A percentile compares a stretch with the other conserved stretches of the same genome.
Conservation (phyloP, 495 filamentous ascomycete species). For the Tuber calosporum region DNA sequence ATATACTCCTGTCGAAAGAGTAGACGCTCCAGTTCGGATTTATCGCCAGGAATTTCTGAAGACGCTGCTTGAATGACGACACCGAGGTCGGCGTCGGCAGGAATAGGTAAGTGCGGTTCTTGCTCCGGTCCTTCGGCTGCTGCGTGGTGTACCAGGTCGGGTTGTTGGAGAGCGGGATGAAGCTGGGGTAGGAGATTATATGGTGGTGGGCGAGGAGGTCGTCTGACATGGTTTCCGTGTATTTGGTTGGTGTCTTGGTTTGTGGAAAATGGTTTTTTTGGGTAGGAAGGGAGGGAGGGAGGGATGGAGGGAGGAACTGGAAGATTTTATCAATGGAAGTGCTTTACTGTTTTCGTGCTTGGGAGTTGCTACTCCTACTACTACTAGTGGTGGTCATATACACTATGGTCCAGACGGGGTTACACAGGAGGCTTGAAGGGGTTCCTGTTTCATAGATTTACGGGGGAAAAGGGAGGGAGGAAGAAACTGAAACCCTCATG, state of each 20-base stretch:
- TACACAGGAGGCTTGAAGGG: neutral
- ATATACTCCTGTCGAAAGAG: constrained; percentile 30
- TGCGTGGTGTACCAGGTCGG: constrained; percentile 36
- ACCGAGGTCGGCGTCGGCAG: constrained; percentile 15
- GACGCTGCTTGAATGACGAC: constrained; percentile 8
- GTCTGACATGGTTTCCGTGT: constrained; percentile 37
- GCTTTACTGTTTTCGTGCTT: neutral
- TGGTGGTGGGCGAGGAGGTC: constrained; percentile 33
- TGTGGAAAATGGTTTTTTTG: neutral
- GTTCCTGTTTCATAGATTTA: neutral
- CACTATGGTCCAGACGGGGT: neutral
- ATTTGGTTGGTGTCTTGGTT: neutral
- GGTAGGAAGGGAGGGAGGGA: neutral
- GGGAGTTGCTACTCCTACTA: neutral
- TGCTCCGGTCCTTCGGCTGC: constrained; percentile 9
- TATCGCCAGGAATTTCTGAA: constrained; percentile 29
- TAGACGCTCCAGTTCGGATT: constrained; percentile 35
- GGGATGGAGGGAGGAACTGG: neutral
- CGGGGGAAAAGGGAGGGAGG: neutral
- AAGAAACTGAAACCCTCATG: neutral
- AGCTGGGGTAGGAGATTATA: constrained; percentile 29
- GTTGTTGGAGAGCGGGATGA: constrained; percentile 27
- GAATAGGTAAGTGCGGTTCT: constrained; percentile 31
- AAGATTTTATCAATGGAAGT: neutral
- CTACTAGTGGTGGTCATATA: neutral